Evolutionary conservation across 352 stramenopile genomes (phyloP).

Genomic region (Pythium monospermum): DNA sequence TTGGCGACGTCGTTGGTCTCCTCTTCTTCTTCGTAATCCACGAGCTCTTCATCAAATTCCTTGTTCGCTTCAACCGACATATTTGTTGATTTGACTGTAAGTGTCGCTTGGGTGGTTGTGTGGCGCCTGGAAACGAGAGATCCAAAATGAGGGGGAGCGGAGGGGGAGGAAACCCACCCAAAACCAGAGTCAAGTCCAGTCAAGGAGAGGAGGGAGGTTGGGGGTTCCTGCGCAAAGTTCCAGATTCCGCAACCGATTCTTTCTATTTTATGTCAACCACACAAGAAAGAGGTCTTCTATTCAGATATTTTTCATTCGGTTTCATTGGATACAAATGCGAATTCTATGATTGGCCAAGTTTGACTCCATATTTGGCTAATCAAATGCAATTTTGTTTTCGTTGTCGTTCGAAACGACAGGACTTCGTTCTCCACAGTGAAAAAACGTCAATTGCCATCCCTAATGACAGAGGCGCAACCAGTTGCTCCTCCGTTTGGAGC

Average conservation of each 20-base stretch:
- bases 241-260: conserved; percentile 14
- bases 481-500: no score
- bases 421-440: no score
- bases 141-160: conserved; percentile 14
- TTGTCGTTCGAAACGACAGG: no score
- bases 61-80: conserved; percentile 86
- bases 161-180: conserved; percentile 10
- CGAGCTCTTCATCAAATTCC: conserved; percentile 85
- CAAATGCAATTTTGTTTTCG: no score
- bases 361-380: no score
- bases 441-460: no score
- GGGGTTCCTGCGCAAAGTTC: conserved; percentile 11
- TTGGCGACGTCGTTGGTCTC: conserved; percentile 73
- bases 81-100: neutral
- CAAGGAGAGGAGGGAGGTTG: no score
- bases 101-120: conserved; percentile 13
- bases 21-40: conserved; percentile 89
- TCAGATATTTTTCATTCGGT: neutral
- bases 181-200: neutral
- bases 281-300: conserved; percentile 2
- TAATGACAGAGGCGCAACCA: no score
- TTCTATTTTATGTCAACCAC: conserved; percentile 36
- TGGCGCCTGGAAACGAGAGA: conserved; percentile 23
- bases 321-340: conserved; percentile 8
- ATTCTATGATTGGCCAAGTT: neutral